Evolutionary conservation across 805 yeast genomes (phyloP).

Genomic region (Candida broadrunensis): DNA sequence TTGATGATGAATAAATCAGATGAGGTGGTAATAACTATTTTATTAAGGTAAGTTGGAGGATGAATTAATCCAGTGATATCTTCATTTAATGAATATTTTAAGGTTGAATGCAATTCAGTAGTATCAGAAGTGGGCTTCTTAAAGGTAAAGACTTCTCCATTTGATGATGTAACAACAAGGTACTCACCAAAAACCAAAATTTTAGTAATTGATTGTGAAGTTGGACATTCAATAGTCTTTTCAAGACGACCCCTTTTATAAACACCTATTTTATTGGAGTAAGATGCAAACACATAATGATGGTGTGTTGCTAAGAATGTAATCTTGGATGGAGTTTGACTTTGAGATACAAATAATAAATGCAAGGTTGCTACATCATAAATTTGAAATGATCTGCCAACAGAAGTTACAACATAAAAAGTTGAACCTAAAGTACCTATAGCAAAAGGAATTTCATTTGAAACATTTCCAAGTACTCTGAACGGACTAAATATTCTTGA

Average conservation of each 20-base stretch:
- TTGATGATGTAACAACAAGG: slow-evolving; percentile 50
- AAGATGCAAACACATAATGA: slow-evolving; percentile 80
- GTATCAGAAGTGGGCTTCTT: slow-evolving; percentile 45
- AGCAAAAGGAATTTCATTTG: slow-evolving; percentile 82
- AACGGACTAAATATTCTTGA: slow-evolving; percentile 75
- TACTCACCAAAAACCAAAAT: slow-evolving; percentile 75
- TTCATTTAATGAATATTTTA: slow-evolving; percentile 63
- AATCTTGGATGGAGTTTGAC: slow-evolving; percentile 69
- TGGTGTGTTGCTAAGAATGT: slow-evolving; percentile 73
- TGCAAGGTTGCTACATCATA: slow-evolving; percentile 88
- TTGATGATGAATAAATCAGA: slow-evolving; percentile 62
- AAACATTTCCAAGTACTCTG: slow-evolving; percentile 83
- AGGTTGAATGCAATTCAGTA: slow-evolving; percentile 65
- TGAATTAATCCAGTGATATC: slow-evolving; percentile 68
- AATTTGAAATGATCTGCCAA: slow-evolving; percentile 87
- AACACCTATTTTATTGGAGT: slow-evolving; percentile 68
- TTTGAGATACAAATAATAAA: slow-evolving; percentile 79
- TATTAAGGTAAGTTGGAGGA: slow-evolving; percentile 90
- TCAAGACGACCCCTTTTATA: slow-evolving; percentile 78
- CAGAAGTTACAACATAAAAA: slow-evolving; percentile 83
- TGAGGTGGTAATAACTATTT: slow-evolving; percentile 79
- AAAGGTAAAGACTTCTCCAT: slow-evolving; percentile 50
- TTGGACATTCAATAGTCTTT: slow-evolving; percentile 32
- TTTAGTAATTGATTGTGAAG: slow-evolving; percentile 41
- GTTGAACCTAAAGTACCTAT: slow-evolving; percentile 86